Percentiles rank a stretch among this genome's conserved stretches.
These are phyloP conservation scores for Fusarium pseudonygamai DNA, from an alignment of 2,329 filamentous ascomycete species.

Conservation along the genomic window DNA sequence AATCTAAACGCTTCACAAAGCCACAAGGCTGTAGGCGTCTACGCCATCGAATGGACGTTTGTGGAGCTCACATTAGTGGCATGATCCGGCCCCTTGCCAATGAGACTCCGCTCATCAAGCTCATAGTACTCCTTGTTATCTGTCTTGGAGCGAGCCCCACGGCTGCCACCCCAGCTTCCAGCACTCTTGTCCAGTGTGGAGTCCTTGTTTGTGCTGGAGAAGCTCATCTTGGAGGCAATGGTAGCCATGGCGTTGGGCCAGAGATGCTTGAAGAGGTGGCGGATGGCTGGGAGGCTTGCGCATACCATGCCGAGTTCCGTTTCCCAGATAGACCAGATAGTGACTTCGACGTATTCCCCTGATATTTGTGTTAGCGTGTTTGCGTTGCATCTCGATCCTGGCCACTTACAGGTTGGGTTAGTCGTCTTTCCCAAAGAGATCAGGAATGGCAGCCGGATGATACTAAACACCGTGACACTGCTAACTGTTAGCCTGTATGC, in stretches of 20 bases:
- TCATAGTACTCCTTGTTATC: constrained; percentile 33
- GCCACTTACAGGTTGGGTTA: constrained; percentile 27
- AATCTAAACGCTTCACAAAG: background rate
- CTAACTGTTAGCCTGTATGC: background rate
- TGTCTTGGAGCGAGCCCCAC: constrained; percentile 22
- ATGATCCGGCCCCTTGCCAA: constrained; percentile 15
- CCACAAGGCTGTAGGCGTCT: background rate
- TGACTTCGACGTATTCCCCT: constrained; percentile 34
- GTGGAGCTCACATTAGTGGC: background rate
- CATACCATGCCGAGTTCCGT: constrained; percentile 37
- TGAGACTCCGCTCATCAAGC: constrained; percentile 29
- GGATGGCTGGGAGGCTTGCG: constrained; percentile 33
- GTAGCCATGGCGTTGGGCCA: constrained; percentile 36
- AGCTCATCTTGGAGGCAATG: constrained; percentile 30
- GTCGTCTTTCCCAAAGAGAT: constrained; percentile 24
- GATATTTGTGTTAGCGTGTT: background rate
- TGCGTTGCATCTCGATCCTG: too few species aligned
- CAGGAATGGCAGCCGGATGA: constrained; percentile 29
- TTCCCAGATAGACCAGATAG: constrained; percentile 38
- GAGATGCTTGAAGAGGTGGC: constrained; percentile 34
- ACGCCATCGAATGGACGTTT: background rate
- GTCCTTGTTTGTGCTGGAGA: constrained; percentile 11
- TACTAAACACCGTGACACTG: constrained; percentile 31
- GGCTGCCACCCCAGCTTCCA: constrained; percentile 28
- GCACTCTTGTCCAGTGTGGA: constrained; percentile 8